Evolutionary conservation across 257 asterid species (phyloP), one percentile per base, ranked within the genome.

Genomic region (Solanum commersonii): DNA sequence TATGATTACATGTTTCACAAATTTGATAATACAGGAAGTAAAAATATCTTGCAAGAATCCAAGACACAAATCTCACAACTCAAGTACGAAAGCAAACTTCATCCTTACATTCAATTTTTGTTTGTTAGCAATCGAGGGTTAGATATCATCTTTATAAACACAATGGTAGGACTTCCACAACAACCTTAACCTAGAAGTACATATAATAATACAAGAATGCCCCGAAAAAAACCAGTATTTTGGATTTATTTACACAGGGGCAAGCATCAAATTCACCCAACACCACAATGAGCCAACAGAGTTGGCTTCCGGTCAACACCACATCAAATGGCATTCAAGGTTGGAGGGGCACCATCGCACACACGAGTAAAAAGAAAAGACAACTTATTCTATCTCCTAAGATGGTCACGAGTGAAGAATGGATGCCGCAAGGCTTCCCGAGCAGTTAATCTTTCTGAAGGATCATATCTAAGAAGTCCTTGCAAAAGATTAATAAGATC

Each of bases 401-500:
- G 87, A 87, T 83, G 93, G 85, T 94, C 98, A 91, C 94, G 90
- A 2, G 94, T 89, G 86, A 96, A 96, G 87, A 96, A 95, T 0
- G 98, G 96, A 89, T 96, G 98, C 74, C 92, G 89, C 5, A 95
- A 91, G 31, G 99, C 99, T 37, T 94, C 96, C 34, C 90, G 90
- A 9, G 98, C 98, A 0, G 98, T 92, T 84, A 96, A 67, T 89
- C 99, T 92, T 23, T 95, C 98, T 2, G 89, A 87, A 14, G 98
- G 98, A 25, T 96, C 98, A 8, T 94, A 94, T 87, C 93, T 93
- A 46, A 96, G 90, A 86, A 96, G 98, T 10, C 98, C 98, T 88
- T 96, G 98, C 59, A 96, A 87, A 42, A 96, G 91, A 85, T 94
- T 89, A 42, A 96, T 94, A 18, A 96, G 93, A 88, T 96, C 99